phyloP scores from a whole-genome alignment of 345 rosid genomes.

The Clarkia xantiana region DNA sequence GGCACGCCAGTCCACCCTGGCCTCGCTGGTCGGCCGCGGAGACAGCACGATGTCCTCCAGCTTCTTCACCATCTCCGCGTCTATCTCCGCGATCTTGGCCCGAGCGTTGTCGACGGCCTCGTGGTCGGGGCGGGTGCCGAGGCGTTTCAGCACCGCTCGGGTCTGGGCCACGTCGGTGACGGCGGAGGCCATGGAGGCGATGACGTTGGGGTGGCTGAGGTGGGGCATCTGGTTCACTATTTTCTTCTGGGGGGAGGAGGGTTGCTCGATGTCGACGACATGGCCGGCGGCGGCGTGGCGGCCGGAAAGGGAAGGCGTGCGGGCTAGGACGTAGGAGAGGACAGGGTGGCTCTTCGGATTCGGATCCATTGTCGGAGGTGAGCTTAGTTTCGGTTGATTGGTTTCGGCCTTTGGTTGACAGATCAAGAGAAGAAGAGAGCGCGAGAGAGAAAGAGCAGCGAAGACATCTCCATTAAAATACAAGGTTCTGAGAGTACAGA shows the following conservation, averaged over 20 bases:
- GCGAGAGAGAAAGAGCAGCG: too few species aligned
- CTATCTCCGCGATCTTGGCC: slow-evolving; percentile 40
- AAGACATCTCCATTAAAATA: too few species aligned
- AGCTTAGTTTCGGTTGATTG: too few species aligned
- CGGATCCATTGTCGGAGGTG: slow-evolving; percentile 40
- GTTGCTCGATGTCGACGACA: slow-evolving; percentile 29
- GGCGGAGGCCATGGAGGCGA: slow-evolving; percentile 66
- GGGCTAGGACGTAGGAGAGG: slow-evolving; percentile 69
- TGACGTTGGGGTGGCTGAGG: slow-evolving; percentile 44
- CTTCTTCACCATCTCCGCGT: slow-evolving; percentile 33
- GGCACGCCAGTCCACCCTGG: slow-evolving; percentile 34
- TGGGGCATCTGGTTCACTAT: slow-evolving; percentile 47
- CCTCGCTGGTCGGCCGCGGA: slow-evolving; percentile 33
- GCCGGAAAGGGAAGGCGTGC: slow-evolving; percentile 30
- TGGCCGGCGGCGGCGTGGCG: slow-evolving; percentile 10
- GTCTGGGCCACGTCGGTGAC: slow-evolving; percentile 64
- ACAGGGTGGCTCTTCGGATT: slow-evolving; percentile 51
- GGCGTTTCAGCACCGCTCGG: slow-evolving; percentile 59
- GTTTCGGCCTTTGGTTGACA: too few species aligned
- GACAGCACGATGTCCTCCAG: slow-evolving; percentile 66
- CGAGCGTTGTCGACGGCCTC: slow-evolving; percentile 73
- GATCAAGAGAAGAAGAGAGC: too few species aligned
- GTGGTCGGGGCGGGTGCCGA: slow-evolving; percentile 92
- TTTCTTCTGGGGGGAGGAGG: slow-evolving; percentile 11
- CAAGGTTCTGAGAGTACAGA: too few species aligned